These are phyloP conservation scores for Tetrapisispora taiwanensis DNA, from an alignment of 805 yeast genomes.

Conservation along the genomic window DNA sequence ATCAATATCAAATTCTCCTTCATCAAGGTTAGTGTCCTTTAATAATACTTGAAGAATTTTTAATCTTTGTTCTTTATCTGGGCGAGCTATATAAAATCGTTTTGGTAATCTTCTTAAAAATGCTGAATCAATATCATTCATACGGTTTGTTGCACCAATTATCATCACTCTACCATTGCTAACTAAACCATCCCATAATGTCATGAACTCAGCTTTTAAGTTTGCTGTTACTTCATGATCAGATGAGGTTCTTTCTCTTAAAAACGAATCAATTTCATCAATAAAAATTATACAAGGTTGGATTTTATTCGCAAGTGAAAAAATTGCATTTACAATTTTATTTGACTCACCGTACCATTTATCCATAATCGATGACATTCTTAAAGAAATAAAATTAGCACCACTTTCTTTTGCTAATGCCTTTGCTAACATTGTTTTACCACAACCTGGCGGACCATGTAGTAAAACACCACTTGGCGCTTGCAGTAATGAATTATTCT, in stretches of 20 bases:
- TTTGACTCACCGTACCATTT: slow-evolving; percentile 97
- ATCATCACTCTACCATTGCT: slow-evolving; percentile 74
- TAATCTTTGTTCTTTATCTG: slow-evolving; percentile 54
- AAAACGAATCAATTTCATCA: slow-evolving; percentile 91
- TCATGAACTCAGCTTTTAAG: slow-evolving; percentile 94
- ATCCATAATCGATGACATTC: slow-evolving; percentile 92
- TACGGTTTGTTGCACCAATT: slow-evolving; percentile 91
- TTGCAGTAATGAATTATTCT: slow-evolving; percentile 62
- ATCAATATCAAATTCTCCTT: slow-evolving; percentile 45
- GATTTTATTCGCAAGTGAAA: slow-evolving; percentile 77
- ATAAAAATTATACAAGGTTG: slow-evolving; percentile 93
- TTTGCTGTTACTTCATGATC: slow-evolving; percentile 96
- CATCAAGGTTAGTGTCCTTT: slow-evolving; percentile 52
- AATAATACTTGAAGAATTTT: slow-evolving; percentile 64
- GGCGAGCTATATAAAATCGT: slow-evolving; percentile 68
- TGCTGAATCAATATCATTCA: slow-evolving; percentile 84
- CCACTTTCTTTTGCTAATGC: slow-evolving; percentile 88
- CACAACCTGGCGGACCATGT: slow-evolving; percentile 97
- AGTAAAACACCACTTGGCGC: slow-evolving; percentile 92
- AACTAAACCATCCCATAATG: slow-evolving; percentile 88
- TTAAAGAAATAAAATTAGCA: slow-evolving; percentile 80
- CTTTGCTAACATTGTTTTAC: slow-evolving; percentile 94
- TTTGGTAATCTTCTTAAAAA: slow-evolving; percentile 90
- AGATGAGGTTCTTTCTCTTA: slow-evolving; percentile 69
- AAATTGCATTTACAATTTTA: slow-evolving; percentile 86